Percentiles rank a stretch among this genome's conserved stretches.
phyloP scores from a whole-genome alignment of 1,139 yeast genomes.

The Pichia kudriavzevii region DNA sequence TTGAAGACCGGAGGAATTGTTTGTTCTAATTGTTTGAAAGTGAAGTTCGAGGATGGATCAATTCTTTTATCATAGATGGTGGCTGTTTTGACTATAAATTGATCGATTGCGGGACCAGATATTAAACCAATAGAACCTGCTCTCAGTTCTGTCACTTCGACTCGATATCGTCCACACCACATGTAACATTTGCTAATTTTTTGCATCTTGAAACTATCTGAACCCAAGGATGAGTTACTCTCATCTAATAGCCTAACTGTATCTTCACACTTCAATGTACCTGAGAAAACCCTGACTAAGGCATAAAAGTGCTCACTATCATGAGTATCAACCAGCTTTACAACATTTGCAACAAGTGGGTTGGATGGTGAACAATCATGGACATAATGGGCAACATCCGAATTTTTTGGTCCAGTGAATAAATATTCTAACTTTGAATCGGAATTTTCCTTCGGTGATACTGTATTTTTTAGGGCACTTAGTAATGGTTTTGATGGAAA shows the following conservation, averaged over 20 bases:
- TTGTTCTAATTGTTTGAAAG: constrained; percentile 38
- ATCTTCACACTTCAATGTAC: constrained; percentile 44
- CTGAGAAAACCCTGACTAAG: constrained; percentile 56
- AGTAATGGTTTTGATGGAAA: constrained; percentile 43
- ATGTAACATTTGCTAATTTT: constrained; percentile 42
- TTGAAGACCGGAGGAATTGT: constrained; percentile 59
- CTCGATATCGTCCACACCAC: constrained; percentile 65
- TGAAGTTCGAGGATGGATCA: constrained; percentile 23
- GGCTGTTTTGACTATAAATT: constrained; percentile 51
- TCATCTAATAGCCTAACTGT: constrained; percentile 54
- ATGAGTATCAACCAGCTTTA: constrained; percentile 51
- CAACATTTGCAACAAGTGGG: constrained; percentile 48
- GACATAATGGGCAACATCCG: constrained; percentile 19
- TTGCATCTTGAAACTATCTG: constrained; percentile 39
- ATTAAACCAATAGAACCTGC: constrained; percentile 65
- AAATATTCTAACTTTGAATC: constrained; percentile 21
- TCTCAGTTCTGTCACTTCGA: constrained; percentile 46
- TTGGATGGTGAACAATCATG: constrained; percentile 32
- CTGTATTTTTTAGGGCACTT: constrained; percentile 37
- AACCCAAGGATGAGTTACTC: constrained; percentile 41
- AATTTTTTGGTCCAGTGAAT: constrained; percentile 15
- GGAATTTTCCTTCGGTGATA: constrained; percentile 37
- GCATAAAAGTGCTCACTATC: constrained; percentile 44
- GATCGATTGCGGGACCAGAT: constrained; percentile 48
- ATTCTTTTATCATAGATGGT: constrained; percentile 35